Percentiles rank a stretch among this genome's conserved stretches.
phyloP scores from a whole-genome alignment of 2,329 filamentous ascomycete genomes.

The Mycosphaerella arachidis region DNA sequence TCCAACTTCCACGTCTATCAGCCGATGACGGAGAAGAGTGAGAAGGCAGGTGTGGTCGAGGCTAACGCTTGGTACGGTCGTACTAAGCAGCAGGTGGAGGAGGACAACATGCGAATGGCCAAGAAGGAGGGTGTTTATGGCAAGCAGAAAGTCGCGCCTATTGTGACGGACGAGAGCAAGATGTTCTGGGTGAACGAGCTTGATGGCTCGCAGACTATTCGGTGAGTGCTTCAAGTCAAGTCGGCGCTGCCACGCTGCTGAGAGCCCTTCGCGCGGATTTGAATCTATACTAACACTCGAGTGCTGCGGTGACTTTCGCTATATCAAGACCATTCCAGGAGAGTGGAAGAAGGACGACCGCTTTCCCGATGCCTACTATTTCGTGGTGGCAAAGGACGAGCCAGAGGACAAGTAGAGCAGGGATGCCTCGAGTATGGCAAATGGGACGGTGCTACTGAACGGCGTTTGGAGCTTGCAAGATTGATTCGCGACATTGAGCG shows the following conservation, averaged over 20 bases:
- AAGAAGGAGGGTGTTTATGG: conserved; percentile 32
- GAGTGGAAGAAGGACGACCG: conserved; percentile 34
- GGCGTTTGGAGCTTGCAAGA: not conserved
- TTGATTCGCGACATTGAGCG: not conserved
- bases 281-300: not conserved
- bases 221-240: conserved; percentile 19
- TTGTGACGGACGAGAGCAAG: conserved; percentile 31
- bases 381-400: conserved; percentile 29
- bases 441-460: not conserved
- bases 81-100: conserved; percentile 35
- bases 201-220: conserved; percentile 28
- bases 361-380: conserved; percentile 33
- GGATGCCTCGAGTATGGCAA: not conserved
- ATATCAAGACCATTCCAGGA: conserved; percentile 33
- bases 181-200: conserved; percentile 36
- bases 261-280: not conserved
- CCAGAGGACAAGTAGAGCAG: conserved; percentile 17
- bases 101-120: conserved; percentile 38
- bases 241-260: not conserved
- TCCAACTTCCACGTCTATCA: conserved; percentile 19
- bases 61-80: conserved; percentile 33
- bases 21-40: conserved; percentile 7
- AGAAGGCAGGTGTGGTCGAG: conserved; percentile 7
- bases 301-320: conserved; percentile 26
- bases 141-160: conserved; percentile 32